Evolutionary conservation across 371 early-diverging fungal genomes (phyloP), one percentile per base, ranked within the genome.

Genomic region (Lichtheimia hyalospora): DNA sequence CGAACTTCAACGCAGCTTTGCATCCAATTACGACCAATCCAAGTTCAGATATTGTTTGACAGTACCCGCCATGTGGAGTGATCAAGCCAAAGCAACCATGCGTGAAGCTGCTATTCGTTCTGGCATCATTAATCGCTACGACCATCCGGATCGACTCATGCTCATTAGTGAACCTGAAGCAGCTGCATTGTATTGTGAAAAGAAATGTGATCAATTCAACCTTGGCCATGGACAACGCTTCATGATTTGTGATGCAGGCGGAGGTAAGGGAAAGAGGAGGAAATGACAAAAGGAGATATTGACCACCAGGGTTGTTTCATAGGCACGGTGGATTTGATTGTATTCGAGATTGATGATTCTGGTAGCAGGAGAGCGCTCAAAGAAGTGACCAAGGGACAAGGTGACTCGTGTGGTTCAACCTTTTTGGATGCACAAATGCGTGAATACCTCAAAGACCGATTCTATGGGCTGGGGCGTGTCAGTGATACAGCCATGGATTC

Each of bases 211-310:
- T 12, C 78, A 74, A 49, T 77, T 74, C 54, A 74, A 74, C 28
- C 52, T 77, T 14, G 75, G 73, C 13, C 75, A 74, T 58, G 70
- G 69, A 24, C 74, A 74, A 42, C 73, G 74, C 14, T 85, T 85
- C 63, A 81, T 85, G 77, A 84, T 85, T 51, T 82, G 83, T 61
- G 86, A 85, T 69, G 84, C 84, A 39, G 86, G 86, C 62, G 86
- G 86, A 61, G 84, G 86, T 57, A 18, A 46, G 21, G n/a, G 46
- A 2, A 5, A 46, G 13, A 8, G 0, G 2, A 0, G 16, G 5
- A 0, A n/a, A 7, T 46, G 46, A 46, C 4, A 21, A 46, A 16
- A 5, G 16, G 18, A 46, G 18, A 21, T 21, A 21, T 46, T 46
- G 46, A 46, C 16, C 15, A 5, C 10, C 2, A 46, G n/a, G n/a